Evolutionary conservation across 2,329 filamentous ascomycete genomes (phyloP).

Genomic region (Berkeleyomyces rouxiae): DNA sequence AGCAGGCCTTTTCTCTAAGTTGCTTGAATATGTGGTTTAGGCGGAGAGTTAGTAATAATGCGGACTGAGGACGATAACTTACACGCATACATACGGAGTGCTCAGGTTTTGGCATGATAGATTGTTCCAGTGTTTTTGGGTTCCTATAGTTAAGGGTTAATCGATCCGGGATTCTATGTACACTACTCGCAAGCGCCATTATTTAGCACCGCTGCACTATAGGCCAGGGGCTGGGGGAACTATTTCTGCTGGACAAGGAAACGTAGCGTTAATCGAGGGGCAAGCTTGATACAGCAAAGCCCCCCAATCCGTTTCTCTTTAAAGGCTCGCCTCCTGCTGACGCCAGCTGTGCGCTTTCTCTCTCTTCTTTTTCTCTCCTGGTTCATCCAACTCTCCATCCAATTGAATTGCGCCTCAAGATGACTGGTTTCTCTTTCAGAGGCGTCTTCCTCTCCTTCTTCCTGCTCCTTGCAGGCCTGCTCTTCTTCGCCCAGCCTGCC

Average conservation of each 20-base stretch:
- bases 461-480: conserved; percentile 57
- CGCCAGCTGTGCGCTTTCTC: conserved; percentile 13
- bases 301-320: neutral
- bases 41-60: too few species aligned
- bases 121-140: too few species aligned
- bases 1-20: too few species aligned
- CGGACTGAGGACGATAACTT: too few species aligned
- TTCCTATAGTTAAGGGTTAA: too few species aligned
- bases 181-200: too few species aligned
- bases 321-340: neutral
- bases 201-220: too few species aligned
- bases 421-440: conserved; percentile 41
- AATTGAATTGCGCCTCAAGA: neutral
- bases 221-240: too few species aligned
- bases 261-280: conserved; percentile 12
- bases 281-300: neutral
- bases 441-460: conserved; percentile 54
- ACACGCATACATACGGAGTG: too few species aligned
- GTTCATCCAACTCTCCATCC: conserved; percentile 36
- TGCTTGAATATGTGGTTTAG: too few species aligned
- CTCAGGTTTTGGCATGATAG: too few species aligned
- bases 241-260: conserved; percentile 2
- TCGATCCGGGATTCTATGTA: too few species aligned
- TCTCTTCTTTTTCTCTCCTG: conserved; percentile 2
- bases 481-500: conserved; percentile 59